Evolutionary conservation across 306 rosid genomes (phyloP), one percentile per base, ranked within the genome.

Genomic region (Datisca glomerata): DNA sequence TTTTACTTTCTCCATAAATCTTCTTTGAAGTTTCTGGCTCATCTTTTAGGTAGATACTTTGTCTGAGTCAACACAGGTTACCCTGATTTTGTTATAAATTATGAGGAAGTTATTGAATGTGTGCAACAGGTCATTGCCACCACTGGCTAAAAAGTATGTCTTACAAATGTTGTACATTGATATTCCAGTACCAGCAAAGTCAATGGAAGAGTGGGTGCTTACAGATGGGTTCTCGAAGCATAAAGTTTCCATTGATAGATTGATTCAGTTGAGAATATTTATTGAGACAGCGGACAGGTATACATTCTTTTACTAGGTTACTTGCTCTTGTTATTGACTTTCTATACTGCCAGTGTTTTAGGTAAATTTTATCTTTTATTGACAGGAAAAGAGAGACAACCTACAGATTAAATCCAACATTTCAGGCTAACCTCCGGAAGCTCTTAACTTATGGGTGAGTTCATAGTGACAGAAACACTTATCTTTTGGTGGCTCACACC

Each of bases 91-190:
- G n/a, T 49, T 49, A 35, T 15, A 36, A 25, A 27, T 22, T 49
- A 28, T 12, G 6, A 40, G n/a, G n/a, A n/a, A n/a, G n/a, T n/a
- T n/a, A n/a, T n/a, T n/a, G n/a, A n/a, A n/a, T n/a, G n/a, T n/a
- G n/a, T n/a, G n/a, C n/a, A n/a, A 37, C 66, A 89, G 97, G 86
- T 89, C 95, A 47, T 68, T 89, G 64, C 86, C 93, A 4, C 95
- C 97, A 5, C 70, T 89, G 15, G 97, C 80, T 15, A 89, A 83
- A 80, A 89, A 68, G 66, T 89, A 83, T 20, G 85, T 77, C 22
- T 43, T 89, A 40, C 97, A 89, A 60, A 61, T 77, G 66, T 57
- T 89, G 18, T 80, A 66, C 53, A 54, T 80, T 55, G 93, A 83
- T 47, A 64, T 32, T 53, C 63, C 74, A 1, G 78, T 89, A 33